Evolutionary conservation across 345 rosid genomes (phyloP).

Genomic region (Linum usitatissimum): DNA sequence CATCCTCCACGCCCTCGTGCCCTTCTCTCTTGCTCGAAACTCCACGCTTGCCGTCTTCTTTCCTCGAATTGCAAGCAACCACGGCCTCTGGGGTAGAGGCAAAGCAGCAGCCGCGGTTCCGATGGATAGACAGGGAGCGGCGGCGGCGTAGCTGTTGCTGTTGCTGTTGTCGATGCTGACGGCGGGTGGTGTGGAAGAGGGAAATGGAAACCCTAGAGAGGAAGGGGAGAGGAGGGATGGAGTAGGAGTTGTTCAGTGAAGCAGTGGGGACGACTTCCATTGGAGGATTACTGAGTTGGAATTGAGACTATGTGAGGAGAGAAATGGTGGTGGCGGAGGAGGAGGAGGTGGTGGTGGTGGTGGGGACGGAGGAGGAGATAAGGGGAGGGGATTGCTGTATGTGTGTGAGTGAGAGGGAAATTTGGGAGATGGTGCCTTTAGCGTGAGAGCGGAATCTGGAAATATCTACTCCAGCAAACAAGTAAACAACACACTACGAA

Average conservation of each 20-base stretch:
- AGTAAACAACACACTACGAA: too few species aligned
- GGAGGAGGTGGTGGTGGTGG: neutral
- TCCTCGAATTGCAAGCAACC: constrained; percentile 43
- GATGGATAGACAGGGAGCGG: constrained; percentile 20
- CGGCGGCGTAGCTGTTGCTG: constrained; percentile 10
- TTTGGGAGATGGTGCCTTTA: neutral
- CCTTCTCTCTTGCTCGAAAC: constrained; percentile 34
- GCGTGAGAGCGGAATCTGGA: too few species aligned
- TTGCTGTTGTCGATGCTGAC: neutral
- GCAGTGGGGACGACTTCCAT: constrained; percentile 26
- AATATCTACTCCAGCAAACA: too few species aligned
- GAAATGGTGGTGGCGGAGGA: neutral
- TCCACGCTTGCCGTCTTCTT: constrained; percentile 25
- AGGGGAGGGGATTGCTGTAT: neutral
- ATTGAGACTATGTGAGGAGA: neutral
- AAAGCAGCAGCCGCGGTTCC: constrained; percentile 25
- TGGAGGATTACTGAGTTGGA: constrained; percentile 1
- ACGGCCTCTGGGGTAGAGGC: constrained; percentile 60
- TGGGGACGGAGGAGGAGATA: neutral
- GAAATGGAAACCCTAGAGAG: constrained; percentile 16
- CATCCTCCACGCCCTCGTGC: constrained; percentile 13
- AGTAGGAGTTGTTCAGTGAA: constrained; percentile 26
- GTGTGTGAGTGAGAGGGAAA: neutral
- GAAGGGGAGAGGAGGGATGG: constrained; percentile 24
- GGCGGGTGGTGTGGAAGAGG: constrained; percentile 16